phyloP scores from a whole-genome alignment of 23 red algal genomes.

The Gracilaria gracilis region DNA sequence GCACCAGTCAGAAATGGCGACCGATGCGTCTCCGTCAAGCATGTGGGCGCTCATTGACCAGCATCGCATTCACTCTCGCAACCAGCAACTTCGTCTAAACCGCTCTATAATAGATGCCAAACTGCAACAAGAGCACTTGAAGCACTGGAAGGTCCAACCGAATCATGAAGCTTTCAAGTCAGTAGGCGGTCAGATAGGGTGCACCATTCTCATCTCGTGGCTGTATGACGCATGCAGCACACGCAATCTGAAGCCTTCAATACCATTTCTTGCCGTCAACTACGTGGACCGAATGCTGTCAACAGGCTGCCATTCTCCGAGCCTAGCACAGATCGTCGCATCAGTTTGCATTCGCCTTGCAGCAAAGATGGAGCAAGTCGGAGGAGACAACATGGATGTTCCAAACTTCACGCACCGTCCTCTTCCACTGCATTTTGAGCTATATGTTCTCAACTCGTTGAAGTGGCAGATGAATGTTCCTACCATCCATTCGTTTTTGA shows the following conservation, averaged over 20 bases:
- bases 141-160: constrained; percentile 4
- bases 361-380: constrained; percentile 43
- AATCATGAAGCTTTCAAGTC: constrained; percentile 21
- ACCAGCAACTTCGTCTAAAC: neutral
- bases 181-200: constrained; percentile 36
- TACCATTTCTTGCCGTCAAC: constrained; percentile 48
- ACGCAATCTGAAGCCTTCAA: constrained; percentile 13
- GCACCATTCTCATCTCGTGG: constrained; percentile 52
- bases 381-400: constrained; percentile 48
- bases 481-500: constrained; percentile 29
- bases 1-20: neutral
- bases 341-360: constrained; percentile 49
- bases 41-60: constrained; percentile 21
- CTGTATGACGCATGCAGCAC: constrained; percentile 31
- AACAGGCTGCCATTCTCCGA: neutral
- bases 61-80: neutral
- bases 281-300: constrained; percentile 43
- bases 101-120: neutral
- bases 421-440: neutral
- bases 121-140: constrained; percentile 20
- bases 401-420: neutral
- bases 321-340: neutral
- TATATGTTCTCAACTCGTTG: constrained; percentile 16
- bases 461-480: constrained; percentile 57
- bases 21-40: neutral